Conservation (phyloP, 169 alveolate genomes). For the Plasmodium gonderi region DNA sequence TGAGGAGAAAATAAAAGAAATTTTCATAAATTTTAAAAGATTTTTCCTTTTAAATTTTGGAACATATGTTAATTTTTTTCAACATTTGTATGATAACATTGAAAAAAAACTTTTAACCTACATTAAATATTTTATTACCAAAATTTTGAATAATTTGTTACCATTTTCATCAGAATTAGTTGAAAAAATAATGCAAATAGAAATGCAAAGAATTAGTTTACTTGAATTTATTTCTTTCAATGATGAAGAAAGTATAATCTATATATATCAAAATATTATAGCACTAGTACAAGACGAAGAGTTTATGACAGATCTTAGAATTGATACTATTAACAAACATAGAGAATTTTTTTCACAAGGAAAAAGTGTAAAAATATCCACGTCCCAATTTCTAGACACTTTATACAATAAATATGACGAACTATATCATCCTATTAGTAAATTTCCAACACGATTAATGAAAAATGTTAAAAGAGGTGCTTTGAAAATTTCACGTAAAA, state of each 20-base stretch:
- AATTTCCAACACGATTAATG: not conserved
- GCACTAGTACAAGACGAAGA: slow-evolving; percentile 45
- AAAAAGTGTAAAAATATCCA: slow-evolving; percentile 9
- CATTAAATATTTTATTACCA: slow-evolving; percentile 43
- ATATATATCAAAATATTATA: slow-evolving; percentile 29
- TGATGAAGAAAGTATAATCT: slow-evolving; percentile 28
- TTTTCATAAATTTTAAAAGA: slow-evolving; percentile 38
- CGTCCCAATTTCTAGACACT: not conserved
- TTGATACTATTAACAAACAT: not conserved
- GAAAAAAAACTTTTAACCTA: slow-evolving; percentile 36
- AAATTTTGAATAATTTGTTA: slow-evolving; percentile 32
- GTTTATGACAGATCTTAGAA: slow-evolving; percentile 22
- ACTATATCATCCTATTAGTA: not conserved
- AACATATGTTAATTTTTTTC: slow-evolving; percentile 48
- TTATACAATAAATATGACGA: slow-evolving; percentile 12
- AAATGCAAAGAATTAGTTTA: slow-evolving; percentile 18
- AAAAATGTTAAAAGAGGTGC: not conserved
- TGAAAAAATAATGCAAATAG: slow-evolving; percentile 13
- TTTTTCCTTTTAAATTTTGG: slow-evolving; percentile 64
- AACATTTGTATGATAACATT: slow-evolving; percentile 57
- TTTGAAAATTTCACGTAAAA: not conserved
- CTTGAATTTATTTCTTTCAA: slow-evolving; percentile 40
- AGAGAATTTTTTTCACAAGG: slow-evolving; percentile 2
- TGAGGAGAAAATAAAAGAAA: slow-evolving; percentile 43
- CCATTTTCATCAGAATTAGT: slow-evolving; percentile 27